A percentile compares a stretch with the other conserved stretches of the same genome.
phyloP scores from a whole-genome alignment of 176 grass and related monocot genomes.

The Thalia dealbata region DNA sequence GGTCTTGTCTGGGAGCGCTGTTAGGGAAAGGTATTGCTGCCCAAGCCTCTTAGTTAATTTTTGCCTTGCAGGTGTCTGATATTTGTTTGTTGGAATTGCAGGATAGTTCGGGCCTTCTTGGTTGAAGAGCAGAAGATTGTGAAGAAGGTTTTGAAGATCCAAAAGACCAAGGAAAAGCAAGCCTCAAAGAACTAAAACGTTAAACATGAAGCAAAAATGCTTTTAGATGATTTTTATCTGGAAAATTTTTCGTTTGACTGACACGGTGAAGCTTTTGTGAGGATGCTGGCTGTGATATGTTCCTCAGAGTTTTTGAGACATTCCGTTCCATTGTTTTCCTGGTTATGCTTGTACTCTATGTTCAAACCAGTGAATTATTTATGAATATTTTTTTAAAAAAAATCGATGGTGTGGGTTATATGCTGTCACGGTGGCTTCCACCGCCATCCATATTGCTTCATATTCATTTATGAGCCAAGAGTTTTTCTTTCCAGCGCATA shows the following conservation, averaged over 20 bases:
- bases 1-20: background rate
- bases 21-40: background rate
- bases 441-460: background rate
- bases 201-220: background rate
- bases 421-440: too few relatives aligned
- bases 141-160: conserved; percentile 9
- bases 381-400: too few relatives aligned
- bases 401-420: background rate
- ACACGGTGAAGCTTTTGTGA: background rate
- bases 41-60: background rate
- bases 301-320: background rate
- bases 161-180: conserved; percentile 4
- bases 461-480: background rate
- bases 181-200: background rate
- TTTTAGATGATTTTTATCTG: background rate
- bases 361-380: background rate
- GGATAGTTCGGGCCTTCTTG: background rate
- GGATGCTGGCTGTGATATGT: background rate
- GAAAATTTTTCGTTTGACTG: conserved; percentile 3
- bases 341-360: background rate
- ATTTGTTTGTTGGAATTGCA: background rate
- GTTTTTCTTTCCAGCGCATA: too few relatives aligned
- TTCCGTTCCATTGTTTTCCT: background rate
- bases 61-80: background rate
- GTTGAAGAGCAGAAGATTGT: conserved; percentile 6